Conservation (phyloP, 768 basidiomycete species). For the Kwoniella europaea region DNA sequence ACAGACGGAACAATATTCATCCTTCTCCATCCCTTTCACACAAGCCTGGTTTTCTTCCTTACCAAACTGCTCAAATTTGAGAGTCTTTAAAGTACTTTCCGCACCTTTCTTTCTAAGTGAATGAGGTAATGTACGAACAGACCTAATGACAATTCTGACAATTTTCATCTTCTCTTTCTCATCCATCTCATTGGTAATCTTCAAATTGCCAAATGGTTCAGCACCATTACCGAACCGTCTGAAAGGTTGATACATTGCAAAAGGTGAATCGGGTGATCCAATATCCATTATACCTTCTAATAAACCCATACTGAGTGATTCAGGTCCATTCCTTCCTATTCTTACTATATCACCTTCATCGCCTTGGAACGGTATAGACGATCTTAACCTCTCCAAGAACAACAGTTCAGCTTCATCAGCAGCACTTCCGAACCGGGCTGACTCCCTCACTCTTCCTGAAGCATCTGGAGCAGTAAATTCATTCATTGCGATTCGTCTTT, state of each 20-base stretch:
- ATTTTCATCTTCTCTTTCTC: conserved; percentile 26
- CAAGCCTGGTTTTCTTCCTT: not conserved
- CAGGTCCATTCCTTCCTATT: not conserved
- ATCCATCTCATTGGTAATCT: conserved; percentile 26
- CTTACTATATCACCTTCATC: not conserved
- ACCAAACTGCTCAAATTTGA: conserved; percentile 19
- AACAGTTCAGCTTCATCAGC: conserved; percentile 10
- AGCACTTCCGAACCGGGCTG: not conserved
- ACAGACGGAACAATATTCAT: conserved; percentile 46
- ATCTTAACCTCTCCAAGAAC: conserved; percentile 14
- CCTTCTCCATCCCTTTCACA: conserved; percentile 32
- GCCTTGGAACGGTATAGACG: not conserved
- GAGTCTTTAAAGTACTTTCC: conserved; percentile 25
- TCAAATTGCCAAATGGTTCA: not conserved
- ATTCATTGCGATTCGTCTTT: not conserved
- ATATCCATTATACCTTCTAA: conserved; percentile 8
- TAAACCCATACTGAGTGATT: not conserved
- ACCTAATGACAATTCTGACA: conserved; percentile 21
- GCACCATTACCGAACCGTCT: not conserved
- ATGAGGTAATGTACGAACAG: conserved; percentile 19
- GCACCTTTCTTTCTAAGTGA: conserved; percentile 17
- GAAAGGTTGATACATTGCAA: not conserved
- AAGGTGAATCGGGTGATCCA: conserved; percentile 1
- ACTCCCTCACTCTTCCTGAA: not conserved
- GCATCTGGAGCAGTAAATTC: conserved; percentile 2